Base-by-base conservation (phyloP, 169 alveolate genomes). In the Eimeria praecox region DNA sequence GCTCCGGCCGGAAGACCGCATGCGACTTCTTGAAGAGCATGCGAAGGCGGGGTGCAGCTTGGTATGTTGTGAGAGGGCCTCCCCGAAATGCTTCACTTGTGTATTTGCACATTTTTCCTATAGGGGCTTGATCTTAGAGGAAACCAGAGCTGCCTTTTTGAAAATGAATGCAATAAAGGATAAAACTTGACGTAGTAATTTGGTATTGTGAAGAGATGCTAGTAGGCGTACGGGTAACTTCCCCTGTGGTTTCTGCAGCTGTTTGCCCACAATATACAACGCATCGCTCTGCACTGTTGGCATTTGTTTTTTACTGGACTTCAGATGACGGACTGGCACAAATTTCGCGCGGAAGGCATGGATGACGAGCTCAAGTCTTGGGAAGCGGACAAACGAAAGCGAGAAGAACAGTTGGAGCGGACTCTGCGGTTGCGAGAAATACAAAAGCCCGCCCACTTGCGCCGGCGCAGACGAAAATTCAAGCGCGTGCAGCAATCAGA, bases 401-500 rank as follows among this genome's bases (percentile, higher is more conserved):
- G 93, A 20, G 64, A 87, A 42, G 93, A 87, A 16, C 78, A 87
- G 44, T 12, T 1, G 40, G 83, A 87, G 80, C 54, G 82, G 62
- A 40, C 33, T 40, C 64, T 87, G 80, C 78, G 93, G 42, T 83
- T 87, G n/a, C 62, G 93, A 38, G 93, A 87, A 9, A 87, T 87
- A 9, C 69, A 92, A 38, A 92, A 78, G 20, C 95, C 95, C 2
- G 95, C 95, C 24, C 95, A 92, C 52, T 44, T 92, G 92, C 82
- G 95, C 33, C 59, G 90, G 33, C 82, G 90, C n/a, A 54, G 9
- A 71, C 75, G 22, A 8, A 92, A 92, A 44, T 49, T 66, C 33
- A 77, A 92, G 85, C 82, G 95, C 42, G 83, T 92, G 24, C 90
- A 83, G 54, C 95, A 92, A 59, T 54, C 88, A 38, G 95, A 92